Conservation (phyloP, 2,329 filamentous ascomycete genomes). For the Mariannaea sp. region DNA sequence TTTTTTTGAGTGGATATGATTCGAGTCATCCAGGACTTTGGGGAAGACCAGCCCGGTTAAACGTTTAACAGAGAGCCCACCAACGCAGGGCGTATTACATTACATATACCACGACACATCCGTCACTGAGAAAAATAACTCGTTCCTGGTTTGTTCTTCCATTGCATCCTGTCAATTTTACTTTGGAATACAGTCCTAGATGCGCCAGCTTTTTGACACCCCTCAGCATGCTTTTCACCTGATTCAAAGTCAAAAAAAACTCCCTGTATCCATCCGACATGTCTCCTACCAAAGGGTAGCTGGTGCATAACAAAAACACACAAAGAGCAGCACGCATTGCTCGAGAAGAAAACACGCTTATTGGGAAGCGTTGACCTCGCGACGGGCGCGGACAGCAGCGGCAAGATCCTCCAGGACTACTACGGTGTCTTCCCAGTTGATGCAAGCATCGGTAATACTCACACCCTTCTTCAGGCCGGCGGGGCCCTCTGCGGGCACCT, state of each 20-base stretch:
- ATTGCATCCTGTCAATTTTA: slow-evolving; percentile 33
- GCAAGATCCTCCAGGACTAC: slow-evolving; percentile 83
- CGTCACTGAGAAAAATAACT: slow-evolving; percentile 12
- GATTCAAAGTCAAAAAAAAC: slow-evolving; percentile 33
- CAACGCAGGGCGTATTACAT: slow-evolving; percentile 4
- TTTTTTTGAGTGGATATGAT: slow-evolving; percentile 13
- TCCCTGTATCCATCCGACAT: slow-evolving; percentile 24
- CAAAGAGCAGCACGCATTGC: slow-evolving; percentile 15
- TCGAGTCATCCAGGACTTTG: slow-evolving; percentile 11
- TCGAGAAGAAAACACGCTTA: slow-evolving; percentile 27
- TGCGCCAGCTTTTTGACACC: slow-evolving; percentile 33
- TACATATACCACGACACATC: slow-evolving; percentile 9
- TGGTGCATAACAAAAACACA: slow-evolving; percentile 13
- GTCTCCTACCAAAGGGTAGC: slow-evolving; percentile 3
- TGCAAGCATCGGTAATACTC: slow-evolving; percentile 95
- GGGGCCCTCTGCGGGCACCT: slow-evolving; percentile 83
- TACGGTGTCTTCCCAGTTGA: slow-evolving; percentile 87
- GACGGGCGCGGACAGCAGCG: slow-evolving; percentile 76
- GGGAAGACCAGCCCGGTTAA: slow-evolving; percentile 6
- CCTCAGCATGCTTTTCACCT: slow-evolving; percentile 25
- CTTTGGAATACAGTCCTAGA: slow-evolving; percentile 35
- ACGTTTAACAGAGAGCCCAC: slow-evolving; percentile 12
- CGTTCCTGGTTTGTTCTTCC: slow-evolving; percentile 18
- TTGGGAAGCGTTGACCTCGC: slow-evolving; percentile 55
- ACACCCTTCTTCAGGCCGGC: slow-evolving; percentile 82